Evolutionary conservation across 2,329 filamentous ascomycete species (phyloP), one percentile per base, ranked within the genome.

Genomic region (Cordyceps cicadae): DNA sequence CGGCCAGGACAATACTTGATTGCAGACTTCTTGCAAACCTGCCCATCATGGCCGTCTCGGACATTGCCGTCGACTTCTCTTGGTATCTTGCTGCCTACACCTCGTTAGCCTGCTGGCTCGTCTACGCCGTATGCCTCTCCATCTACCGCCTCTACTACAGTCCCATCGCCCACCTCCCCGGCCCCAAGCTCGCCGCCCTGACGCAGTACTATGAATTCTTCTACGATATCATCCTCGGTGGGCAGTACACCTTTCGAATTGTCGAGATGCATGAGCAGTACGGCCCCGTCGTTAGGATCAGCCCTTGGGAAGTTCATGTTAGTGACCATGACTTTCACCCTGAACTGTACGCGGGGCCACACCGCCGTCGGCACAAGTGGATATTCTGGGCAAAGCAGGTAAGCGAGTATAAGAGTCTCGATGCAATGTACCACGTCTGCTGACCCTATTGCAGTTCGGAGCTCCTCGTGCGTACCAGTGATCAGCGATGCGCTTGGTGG

Each of bases 201-300:
- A 75, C 73, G 54, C 67, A 71, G 55, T 74, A 71, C 67, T 76
- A 76, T 61, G 74, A 76, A 63, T 71, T 72, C 54, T 79, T 77
- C 66, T 77, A 77, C 62, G 76, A 79, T 59, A 68, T 77, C 21
- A 59, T 76, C 48, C 67, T 73, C 6, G 71, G 72, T 6, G 77
- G 76, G 1, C 69, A 75, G 65, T 79, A 77, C 62, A 75, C 69
- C 15, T 75, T 71, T 65, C 71, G 77, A 60, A 75, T 79, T 24
- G 65, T 69, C 48, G 67, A 74, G 56, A 66, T 79, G 65, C 77
- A 79, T 64, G 65, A 74, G 52, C 64, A 67, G 63, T 79, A 78
- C 60, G 77, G 77, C 6, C 69, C 70, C 7, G 73, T 77, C 48
- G 66, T 76, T 51, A 72, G 75, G 43, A 76, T 76, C 63, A 73